Evolutionary conservation across 331 rosid species (phyloP).

Genomic region (Malus hybrid): DNA sequence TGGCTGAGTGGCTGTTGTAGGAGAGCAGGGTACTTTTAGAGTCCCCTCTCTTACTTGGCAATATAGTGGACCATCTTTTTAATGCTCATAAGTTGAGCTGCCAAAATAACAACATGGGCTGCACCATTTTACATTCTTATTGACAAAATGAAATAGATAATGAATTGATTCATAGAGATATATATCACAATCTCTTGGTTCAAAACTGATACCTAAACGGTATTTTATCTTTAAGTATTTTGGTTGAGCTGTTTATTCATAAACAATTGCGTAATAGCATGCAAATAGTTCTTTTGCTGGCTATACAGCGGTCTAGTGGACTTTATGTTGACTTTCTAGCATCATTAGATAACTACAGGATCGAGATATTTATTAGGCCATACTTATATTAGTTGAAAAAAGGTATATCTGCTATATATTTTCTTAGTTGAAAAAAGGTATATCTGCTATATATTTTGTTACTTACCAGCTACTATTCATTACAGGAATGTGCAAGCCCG

Average conservation of each 20-base stretch:
- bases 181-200: neutral
- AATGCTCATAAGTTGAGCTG: neutral
- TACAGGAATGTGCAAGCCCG: conserved; percentile 65
- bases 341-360: neutral
- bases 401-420: too few species aligned
- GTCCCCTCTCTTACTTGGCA: neutral
- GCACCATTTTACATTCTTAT: neutral
- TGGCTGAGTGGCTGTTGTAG: neutral
- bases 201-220: neutral
- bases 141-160: neutral
- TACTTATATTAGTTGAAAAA: neutral
- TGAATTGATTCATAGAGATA: neutral
- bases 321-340: neutral
- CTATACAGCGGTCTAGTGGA: neutral
- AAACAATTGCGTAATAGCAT: neutral
- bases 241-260: neutral
- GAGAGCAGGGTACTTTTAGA: neutral
- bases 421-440: neutral
- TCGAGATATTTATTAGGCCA: neutral
- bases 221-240: neutral
- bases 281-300: neutral
- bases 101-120: neutral
- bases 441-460: neutral
- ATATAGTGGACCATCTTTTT: neutral
- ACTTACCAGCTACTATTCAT: conserved; percentile 5